Base-by-base conservation (phyloP, 1,284 basidiomycete species). In the Naganishia cerealis region DNA sequence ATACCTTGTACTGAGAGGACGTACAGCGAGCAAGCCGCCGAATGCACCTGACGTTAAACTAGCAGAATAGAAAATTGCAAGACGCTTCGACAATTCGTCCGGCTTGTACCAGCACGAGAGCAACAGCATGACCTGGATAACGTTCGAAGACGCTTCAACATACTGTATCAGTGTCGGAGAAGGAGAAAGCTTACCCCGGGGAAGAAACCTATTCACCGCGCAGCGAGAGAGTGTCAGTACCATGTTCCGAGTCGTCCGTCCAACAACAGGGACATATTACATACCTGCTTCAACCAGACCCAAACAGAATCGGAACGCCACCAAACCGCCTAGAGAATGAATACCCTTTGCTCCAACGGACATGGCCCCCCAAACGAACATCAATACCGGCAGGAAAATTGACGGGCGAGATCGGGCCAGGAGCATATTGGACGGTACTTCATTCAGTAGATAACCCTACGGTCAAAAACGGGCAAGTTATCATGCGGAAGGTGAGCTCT, bases 341-440 rank as follows among this genome's bases (percentile, higher is more conserved):
- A 81, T 74, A 39, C 79, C 78, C 13, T 74, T 75, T 36, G 75
- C 78, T 29, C 75, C 75, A 38, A 80, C 73, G 50, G 76, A 77
- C 74, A 80, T 76, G 24, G 76, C 68, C 18, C 78, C 79, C 57
- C 74, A 78, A 42, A 72, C 59, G 38, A 76, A 73, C 73, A 81
- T 78, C 65, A 78, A 62, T 2, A 73, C 65, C 0, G 76, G 75
- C 40, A 80, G 71, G 73, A 79, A 81, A 54, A 77, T 72, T 59
- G 75, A 74, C 8, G 80, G 80, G 21, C 75, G 74, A 16, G 75
- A 74, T 58, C 76, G 74, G 39, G 79, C 72, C 38, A 81, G 69
- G 53, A 80, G 75, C 73, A 81, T 76, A 74, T 81, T 81, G 43
- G 73, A 76, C 0, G 81, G 80, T 0, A 81, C 78, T 67, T 81